Evolutionary conservation across 805 yeast genomes (phyloP), one percentile per base, ranked within the genome.

Genomic region (Yueomyces sinensis): DNA sequence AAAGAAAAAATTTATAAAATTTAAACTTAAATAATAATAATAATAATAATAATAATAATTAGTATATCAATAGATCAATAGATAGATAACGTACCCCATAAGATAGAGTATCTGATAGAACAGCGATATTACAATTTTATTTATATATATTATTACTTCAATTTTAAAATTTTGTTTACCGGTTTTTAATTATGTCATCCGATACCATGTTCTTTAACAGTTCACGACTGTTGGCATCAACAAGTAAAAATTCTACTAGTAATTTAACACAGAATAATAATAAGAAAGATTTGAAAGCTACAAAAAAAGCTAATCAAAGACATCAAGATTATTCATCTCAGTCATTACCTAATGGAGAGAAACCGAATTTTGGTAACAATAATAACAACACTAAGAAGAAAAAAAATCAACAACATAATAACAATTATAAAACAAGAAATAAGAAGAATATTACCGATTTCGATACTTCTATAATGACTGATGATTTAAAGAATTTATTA

Each of bases 281-380:
- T 6, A 36, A 36, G 31, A 36, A 36, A 27, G 33, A 36, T 11
- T 24, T 36, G 4, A 15, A 32, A 6, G 13, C 17, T 7, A 19
- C 29, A 27, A 32, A 36, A 25, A 34, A 36, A 22, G 13, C 28
- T 16, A 22, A 9, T 5, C 32, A 32, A 17, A 29, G 13, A 15
- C 24, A 13, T 14, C 29, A 13, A 32, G n/a, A n/a, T n/a, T n/a
- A n/a, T n/a, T n/a, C n/a, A n/a, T n/a, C n/a, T 15, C 58, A 54
- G 29, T 33, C 40, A 4, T 37, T 54, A 17, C 58, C 58, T 7
- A 53, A 54, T 30, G 59, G 59, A 17, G 49, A 47, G 28, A 54
- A 42, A 32, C 58, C 59, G 15, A 43, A 52, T 41, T 53, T 54
- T 41, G 59, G 59, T 6, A 40, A n/a, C n/a, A n/a, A n/a, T n/a